Evolutionary conservation across 2,329 filamentous ascomycete genomes (phyloP).

Genomic region (Xenosphaeropsis pyriputrescens): DNA sequence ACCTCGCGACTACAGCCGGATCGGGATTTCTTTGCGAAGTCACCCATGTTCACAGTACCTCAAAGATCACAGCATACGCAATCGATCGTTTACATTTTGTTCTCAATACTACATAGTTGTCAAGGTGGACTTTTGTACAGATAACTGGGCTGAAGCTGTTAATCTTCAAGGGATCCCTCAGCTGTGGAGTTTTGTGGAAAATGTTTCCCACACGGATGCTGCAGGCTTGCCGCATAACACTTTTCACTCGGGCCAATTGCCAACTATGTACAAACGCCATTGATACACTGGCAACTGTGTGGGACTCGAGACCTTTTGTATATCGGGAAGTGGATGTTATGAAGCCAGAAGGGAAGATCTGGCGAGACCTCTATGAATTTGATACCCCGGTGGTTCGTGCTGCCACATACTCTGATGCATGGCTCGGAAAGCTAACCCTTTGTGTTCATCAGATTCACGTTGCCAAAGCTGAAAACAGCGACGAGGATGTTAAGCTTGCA

Average conservation of each 20-base stretch:
- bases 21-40: no score
- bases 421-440: background rate
- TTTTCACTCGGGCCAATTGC: conserved; percentile 62
- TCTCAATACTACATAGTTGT: no score
- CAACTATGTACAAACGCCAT: conserved; percentile 57
- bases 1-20: no score
- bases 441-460: conserved; percentile 36
- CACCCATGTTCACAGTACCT: no score
- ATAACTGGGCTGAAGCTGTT: no score
- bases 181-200: no score
- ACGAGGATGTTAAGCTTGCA: conserved; percentile 23
- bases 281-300: conserved; percentile 51
- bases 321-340: conserved; percentile 59
- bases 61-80: no score
- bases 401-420: conserved; percentile 1
- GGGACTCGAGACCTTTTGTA: conserved; percentile 50
- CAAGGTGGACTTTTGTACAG: no score
- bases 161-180: no score
- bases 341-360: conserved; percentile 42
- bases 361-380: conserved; percentile 66
- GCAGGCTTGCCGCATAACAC: conserved; percentile 49
- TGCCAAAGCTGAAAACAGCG: conserved; percentile 31
- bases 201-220: conserved; percentile 38
- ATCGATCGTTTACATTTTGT: no score
- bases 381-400: conserved; percentile 59